Evolutionary conservation across 192 early-diverging fungal species (phyloP).

Genomic region (Linnemannia zychae): DNA sequence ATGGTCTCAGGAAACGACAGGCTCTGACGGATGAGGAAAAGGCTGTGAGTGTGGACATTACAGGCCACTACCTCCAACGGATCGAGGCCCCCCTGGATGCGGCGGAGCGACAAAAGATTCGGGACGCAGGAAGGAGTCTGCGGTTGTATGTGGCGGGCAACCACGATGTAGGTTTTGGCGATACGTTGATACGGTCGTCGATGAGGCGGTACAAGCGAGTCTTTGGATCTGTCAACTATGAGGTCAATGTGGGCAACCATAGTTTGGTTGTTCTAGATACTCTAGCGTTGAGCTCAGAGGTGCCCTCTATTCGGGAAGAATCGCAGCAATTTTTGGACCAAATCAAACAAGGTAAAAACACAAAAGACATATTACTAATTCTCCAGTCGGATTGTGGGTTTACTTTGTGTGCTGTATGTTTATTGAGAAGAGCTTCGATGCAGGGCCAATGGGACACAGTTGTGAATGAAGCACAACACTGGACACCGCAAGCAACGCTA

Average conservation of each 20-base stretch:
- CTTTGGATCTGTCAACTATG: slow-evolving; percentile 71
- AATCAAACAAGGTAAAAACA: slow-evolving; percentile 60
- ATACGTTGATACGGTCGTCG: slow-evolving; percentile 59
- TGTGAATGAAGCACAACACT: too few species aligned
- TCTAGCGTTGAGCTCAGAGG: slow-evolving; percentile 69
- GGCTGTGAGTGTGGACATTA: slow-evolving; percentile 58
- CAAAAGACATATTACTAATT: too few species aligned
- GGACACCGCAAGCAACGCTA: too few species aligned
- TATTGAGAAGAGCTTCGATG: too few species aligned
- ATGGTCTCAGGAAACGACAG: neutral
- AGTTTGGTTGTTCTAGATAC: slow-evolving; percentile 83
- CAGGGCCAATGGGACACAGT: too few species aligned
- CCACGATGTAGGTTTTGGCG: slow-evolving; percentile 93
- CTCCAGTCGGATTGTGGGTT: neutral
- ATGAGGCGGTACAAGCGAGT: slow-evolving; percentile 61
- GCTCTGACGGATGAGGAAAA: slow-evolving; percentile 55
- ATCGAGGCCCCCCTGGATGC: slow-evolving; percentile 18
- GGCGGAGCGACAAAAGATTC: slow-evolving; percentile 28
- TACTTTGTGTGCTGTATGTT: neutral
- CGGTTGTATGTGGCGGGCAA: slow-evolving; percentile 86
- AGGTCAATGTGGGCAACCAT: slow-evolving; percentile 68
- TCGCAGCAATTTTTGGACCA: slow-evolving; percentile 65
- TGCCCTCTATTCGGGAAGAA: slow-evolving; percentile 60
- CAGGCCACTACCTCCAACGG: slow-evolving; percentile 16
- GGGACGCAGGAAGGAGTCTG: slow-evolving; percentile 35